Evolutionary conservation across 2,329 filamentous ascomycete species (phyloP), one percentile per base, ranked within the genome.

Genomic region (Fusarium nanum): DNA sequence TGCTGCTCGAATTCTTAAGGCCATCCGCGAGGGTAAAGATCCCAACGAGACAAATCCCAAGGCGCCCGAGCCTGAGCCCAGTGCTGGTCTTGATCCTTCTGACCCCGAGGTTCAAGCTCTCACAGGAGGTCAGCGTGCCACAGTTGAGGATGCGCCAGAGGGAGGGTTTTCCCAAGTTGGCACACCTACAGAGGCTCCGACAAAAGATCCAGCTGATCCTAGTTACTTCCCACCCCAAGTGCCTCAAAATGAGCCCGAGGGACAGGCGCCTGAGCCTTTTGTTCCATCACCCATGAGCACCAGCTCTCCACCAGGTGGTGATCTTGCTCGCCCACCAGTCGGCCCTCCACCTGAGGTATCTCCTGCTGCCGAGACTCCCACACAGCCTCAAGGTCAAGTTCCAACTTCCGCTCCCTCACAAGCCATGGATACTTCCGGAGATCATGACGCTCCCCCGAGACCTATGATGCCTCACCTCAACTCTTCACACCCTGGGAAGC

Each of bases 21-120:
- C 96, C 13, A 87, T 98, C 75, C 96, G 94, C 76, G 92, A 94
- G 42, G 94, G 94, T 56, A 91, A 93, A 71, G 94, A 99, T 76
- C 96, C 96, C 5, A 99, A 99, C 80, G 89, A 91, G 58, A 92
- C 93, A 10, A 98, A 98, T 76, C 95, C 95, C 0, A 88, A 88
- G 60, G 85, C 83, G 7, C 84, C 90, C 11, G 81, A 83, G 32
- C 75, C 81, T 7, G 83, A 86, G 45, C 82, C 79, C 23, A 67
- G 61, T 18, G 82, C 83, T 45, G 76, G 81, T 4, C 80, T 91
- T n/a, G 88, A 90, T 72, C 86, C 87, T 2, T 85, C 86, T 56
- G 91, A 93, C 66, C 87, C 89, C 3, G 90, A 92, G 53, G 87
- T 92, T 3, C 86, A 87, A 74, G 80, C 83, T 44, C 81, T 77